These are phyloP conservation scores for Rachicladosporium sp. DNA, from an alignment of 2,329 filamentous ascomycete genomes.

Conservation along the genomic window DNA sequence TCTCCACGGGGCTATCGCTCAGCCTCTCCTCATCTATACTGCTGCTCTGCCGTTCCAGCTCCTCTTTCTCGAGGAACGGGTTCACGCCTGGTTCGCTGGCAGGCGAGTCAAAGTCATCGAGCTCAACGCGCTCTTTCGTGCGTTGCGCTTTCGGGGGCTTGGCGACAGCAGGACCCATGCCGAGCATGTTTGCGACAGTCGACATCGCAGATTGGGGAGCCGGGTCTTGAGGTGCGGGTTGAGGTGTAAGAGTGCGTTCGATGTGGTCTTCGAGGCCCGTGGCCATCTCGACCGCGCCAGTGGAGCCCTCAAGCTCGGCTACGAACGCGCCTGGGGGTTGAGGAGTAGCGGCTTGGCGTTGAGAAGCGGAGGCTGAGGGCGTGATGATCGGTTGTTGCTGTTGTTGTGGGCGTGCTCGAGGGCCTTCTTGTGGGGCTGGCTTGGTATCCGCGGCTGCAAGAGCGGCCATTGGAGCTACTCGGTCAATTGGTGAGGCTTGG, in stretches of 20 bases:
- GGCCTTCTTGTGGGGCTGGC: background rate
- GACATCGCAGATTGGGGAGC: slow-evolving; percentile 1
- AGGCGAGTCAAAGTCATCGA: slow-evolving; percentile 58
- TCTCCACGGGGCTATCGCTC: slow-evolving; percentile 56
- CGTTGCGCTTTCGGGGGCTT: slow-evolving; percentile 46
- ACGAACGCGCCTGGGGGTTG: slow-evolving; percentile 11
- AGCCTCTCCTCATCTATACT: slow-evolving; percentile 33
- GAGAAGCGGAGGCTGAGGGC: no score
- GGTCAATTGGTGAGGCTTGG: no score
- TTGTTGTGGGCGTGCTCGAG: slow-evolving; percentile 2
- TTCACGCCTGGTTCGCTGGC: slow-evolving; percentile 20
- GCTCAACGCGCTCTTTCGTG: slow-evolving; percentile 50
- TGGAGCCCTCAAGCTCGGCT: slow-evolving; percentile 26
- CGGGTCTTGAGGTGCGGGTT: no score
- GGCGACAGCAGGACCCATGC: slow-evolving; percentile 26
- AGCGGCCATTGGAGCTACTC: no score
- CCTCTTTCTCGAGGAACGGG: slow-evolving; percentile 17
- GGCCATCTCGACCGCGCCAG: slow-evolving; percentile 27
- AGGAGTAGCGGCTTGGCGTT: no score
- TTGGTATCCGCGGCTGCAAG: no score
- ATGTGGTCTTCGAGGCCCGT: slow-evolving; percentile 29
- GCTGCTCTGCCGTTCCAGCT: slow-evolving; percentile 10
- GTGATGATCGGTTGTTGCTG: slow-evolving; percentile 2
- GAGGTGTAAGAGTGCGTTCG: no score
- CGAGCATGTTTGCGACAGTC: slow-evolving; percentile 34